Percentiles rank a stretch among this genome's conserved stretches.
Conservation (phyloP, 2,329 filamentous ascomycete species). For the Aphanoascus verrucosus region DNA sequence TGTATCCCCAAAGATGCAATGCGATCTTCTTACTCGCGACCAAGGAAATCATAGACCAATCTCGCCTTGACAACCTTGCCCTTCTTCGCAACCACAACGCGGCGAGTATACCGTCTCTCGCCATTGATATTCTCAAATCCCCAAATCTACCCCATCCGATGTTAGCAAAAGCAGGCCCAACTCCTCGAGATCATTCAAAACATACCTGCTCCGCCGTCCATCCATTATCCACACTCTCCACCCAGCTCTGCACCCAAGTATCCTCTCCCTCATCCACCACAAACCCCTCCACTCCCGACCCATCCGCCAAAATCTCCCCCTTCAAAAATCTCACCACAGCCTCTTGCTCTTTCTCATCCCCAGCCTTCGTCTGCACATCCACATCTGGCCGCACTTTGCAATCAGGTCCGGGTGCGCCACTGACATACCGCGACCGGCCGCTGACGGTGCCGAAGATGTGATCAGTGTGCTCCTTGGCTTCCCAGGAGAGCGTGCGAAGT, state of each 20-base stretch:
- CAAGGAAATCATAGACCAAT: constrained; percentile 33
- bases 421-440: constrained; percentile 48
- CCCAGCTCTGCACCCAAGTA: constrained; percentile 41
- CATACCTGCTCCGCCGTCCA: constrained; percentile 48
- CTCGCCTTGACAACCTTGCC: constrained; percentile 28
- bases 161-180: neutral
- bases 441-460: constrained; percentile 66
- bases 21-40: constrained; percentile 13
- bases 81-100: constrained; percentile 32
- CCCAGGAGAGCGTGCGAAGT: constrained; percentile 47
- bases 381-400: constrained; percentile 28
- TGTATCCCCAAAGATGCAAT: neutral
- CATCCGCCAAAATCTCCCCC: constrained; percentile 41
- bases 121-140: constrained; percentile 37
- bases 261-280: constrained; percentile 36
- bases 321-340: constrained; percentile 30
- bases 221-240: constrained; percentile 37
- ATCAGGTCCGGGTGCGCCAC: constrained; percentile 25
- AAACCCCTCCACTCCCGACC: constrained; percentile 50
- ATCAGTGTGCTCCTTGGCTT: constrained; percentile 57
- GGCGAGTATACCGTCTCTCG: constrained; percentile 34
- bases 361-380: constrained; percentile 30
- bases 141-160: constrained; percentile 29
- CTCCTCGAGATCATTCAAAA: constrained; percentile 2
- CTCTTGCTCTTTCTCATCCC: constrained; percentile 31